phyloP scores from a whole-genome alignment of 2,329 filamentous ascomycete species.

The Neodidymelliopsis sp. region DNA sequence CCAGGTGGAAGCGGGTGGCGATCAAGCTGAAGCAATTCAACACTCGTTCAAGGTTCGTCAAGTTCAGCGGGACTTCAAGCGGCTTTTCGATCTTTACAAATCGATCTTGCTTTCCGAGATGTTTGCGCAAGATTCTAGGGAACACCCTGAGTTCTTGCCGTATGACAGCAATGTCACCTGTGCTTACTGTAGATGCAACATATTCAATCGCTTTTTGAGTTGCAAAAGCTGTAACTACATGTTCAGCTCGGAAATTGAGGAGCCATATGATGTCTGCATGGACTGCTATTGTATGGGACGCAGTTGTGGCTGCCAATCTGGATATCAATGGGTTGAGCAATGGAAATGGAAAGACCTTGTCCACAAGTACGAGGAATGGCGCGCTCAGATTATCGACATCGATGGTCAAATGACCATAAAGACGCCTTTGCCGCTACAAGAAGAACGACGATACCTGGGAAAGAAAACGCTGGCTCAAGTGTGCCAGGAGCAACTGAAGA shows the following conservation, averaged over 20 bases:
- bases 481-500: constrained; percentile 86
- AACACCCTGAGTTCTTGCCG: constrained; percentile 77
- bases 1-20: constrained; percentile 56
- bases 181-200: constrained; percentile 93
- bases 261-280: constrained; percentile 97
- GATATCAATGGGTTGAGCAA: constrained; percentile 90
- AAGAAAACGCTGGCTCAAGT: constrained; percentile 88
- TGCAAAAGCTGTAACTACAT: constrained; percentile 82
- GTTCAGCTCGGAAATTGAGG: constrained; percentile 72
- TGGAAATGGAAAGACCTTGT: constrained; percentile 83
- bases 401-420: constrained; percentile 69
- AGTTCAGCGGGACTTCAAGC: constrained; percentile 82
- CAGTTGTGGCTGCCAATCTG: constrained; percentile 87
- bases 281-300: constrained; percentile 98
- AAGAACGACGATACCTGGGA: constrained; percentile 70
- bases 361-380: constrained; percentile 82
- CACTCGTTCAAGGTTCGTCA: constrained; percentile 66
- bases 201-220: constrained; percentile 95
- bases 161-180: constrained; percentile 95
- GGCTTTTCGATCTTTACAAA: constrained; percentile 79
- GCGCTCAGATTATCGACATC: constrained; percentile 76
- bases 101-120: constrained; percentile 84
- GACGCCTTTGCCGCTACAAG: constrained; percentile 74
- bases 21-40: constrained; percentile 50
- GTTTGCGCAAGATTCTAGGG: constrained; percentile 72